Evolutionary conservation across 140 eudicot species (phyloP).

Genomic region (Stevia rebaudiana): DNA sequence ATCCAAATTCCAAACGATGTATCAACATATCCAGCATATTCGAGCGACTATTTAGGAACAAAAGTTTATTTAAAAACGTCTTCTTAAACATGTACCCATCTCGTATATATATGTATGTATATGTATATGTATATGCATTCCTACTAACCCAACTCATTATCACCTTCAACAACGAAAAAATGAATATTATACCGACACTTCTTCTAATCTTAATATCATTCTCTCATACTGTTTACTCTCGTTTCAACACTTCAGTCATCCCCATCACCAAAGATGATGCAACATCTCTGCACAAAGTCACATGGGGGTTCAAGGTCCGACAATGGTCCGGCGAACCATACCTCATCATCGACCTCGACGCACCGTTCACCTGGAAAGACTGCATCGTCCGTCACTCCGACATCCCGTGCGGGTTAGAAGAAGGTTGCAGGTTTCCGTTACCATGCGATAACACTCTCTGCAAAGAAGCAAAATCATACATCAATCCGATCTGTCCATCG

Average conservation of each 20-base stretch:
- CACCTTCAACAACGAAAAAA: not conserved
- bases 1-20: no score
- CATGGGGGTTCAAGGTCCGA: not conserved
- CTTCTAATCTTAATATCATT: not conserved
- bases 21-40: no score
- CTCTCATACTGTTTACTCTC: not conserved
- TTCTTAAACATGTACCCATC: no score
- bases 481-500: not conserved
- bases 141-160: not conserved
- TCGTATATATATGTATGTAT: not conserved
- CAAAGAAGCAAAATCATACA: slow-evolving; percentile 11
- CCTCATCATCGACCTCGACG: slow-evolving; percentile 4
- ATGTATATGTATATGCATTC: not conserved
- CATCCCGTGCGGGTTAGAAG: not conserved
- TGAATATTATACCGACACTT: not conserved
- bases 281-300: not conserved
- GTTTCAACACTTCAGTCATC: not conserved
- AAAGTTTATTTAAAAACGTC: no score
- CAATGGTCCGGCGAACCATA: not conserved
- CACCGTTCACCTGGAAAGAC: not conserved
- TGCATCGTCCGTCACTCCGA: not conserved
- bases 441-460: not conserved
- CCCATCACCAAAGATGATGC: not conserved
- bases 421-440: not conserved
- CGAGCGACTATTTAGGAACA: no score